These are phyloP conservation scores for Trapa bicornis DNA, from an alignment of 345 rosid species.

Conservation along the genomic window DNA sequence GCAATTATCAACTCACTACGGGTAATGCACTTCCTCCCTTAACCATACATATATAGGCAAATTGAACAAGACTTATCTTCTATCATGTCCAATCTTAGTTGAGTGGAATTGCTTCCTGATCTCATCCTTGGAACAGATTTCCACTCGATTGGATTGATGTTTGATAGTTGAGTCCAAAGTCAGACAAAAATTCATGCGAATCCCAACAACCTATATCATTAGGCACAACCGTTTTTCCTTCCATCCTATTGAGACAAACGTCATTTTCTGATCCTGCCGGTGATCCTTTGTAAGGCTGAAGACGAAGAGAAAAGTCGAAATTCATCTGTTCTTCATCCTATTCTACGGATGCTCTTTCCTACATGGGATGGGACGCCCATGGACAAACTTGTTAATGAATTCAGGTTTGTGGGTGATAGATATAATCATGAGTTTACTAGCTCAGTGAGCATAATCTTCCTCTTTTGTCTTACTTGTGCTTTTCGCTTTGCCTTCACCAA, in stretches of 20 bases:
- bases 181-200: background rate
- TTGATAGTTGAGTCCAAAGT: background rate
- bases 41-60: too few relatives aligned
- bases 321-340: too few relatives aligned
- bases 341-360: background rate
- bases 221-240: background rate
- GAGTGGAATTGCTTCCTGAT: too few relatives aligned
- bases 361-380: background rate
- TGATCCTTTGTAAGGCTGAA: too few relatives aligned
- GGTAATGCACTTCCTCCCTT: too few relatives aligned
- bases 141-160: background rate
- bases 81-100: too few relatives aligned
- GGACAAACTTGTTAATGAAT: background rate
- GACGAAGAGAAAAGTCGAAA: too few relatives aligned
- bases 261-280: too few relatives aligned
- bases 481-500: constrained; percentile 3
- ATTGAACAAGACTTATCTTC: too few relatives aligned
- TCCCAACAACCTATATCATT: background rate
- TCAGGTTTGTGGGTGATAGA: background rate
- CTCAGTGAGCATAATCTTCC: background rate
- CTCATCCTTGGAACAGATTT: background rate
- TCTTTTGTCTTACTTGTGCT: background rate
- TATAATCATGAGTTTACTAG: background rate
- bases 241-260: background rate
- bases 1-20: too few relatives aligned